Percentiles rank a stretch among this genome's conserved stretches.
Conservation (phyloP, 352 stramenopile genomes). For the Pythium chondricola region DNA sequence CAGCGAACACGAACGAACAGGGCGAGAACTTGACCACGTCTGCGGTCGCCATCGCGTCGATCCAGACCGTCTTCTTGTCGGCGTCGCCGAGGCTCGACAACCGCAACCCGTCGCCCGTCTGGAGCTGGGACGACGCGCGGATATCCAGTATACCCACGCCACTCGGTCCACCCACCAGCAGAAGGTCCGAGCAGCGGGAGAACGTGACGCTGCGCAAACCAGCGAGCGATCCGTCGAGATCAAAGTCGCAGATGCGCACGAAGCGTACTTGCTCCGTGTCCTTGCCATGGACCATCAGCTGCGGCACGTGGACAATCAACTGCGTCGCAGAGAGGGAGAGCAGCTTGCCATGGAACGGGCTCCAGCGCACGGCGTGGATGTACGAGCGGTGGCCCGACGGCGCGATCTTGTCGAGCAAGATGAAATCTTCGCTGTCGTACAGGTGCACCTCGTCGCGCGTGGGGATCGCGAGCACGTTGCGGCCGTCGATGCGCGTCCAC, state of each 20-base stretch:
- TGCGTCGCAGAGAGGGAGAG: constrained; percentile 58
- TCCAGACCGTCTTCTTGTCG: constrained; percentile 27
- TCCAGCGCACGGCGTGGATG: constrained; percentile 69
- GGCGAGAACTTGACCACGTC: constrained; percentile 77
- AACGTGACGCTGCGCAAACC: constrained; percentile 52
- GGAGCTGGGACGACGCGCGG: constrained; percentile 10
- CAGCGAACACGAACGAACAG: constrained; percentile 58
- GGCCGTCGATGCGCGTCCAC: constrained; percentile 76
- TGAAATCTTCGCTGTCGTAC: constrained; percentile 82
- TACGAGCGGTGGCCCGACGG: constrained; percentile 45
- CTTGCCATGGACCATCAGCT: constrained; percentile 14
- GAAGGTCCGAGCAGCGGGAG: constrained; percentile 47
- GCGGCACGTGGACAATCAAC: constrained; percentile 62
- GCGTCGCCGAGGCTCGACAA: constrained; percentile 8
- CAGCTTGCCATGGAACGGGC: constrained; percentile 67
- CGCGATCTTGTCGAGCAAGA: constrained; percentile 57
- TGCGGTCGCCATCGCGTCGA: constrained; percentile 7
- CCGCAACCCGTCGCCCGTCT: constrained; percentile 6
- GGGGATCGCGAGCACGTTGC: constrained; percentile 74
- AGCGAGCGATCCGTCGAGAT: constrained; percentile 17
- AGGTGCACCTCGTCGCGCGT: constrained; percentile 62
- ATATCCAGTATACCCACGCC: constrained; percentile 56
- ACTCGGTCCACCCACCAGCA: constrained; percentile 42
- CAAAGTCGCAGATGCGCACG: constrained; percentile 36
- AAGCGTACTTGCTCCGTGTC: constrained; percentile 34